A percentile compares a stretch with the other conserved stretches of the same genome.
phyloP scores from a whole-genome alignment of 805 yeast genomes.

The Peterozyma xylosa region DNA sequence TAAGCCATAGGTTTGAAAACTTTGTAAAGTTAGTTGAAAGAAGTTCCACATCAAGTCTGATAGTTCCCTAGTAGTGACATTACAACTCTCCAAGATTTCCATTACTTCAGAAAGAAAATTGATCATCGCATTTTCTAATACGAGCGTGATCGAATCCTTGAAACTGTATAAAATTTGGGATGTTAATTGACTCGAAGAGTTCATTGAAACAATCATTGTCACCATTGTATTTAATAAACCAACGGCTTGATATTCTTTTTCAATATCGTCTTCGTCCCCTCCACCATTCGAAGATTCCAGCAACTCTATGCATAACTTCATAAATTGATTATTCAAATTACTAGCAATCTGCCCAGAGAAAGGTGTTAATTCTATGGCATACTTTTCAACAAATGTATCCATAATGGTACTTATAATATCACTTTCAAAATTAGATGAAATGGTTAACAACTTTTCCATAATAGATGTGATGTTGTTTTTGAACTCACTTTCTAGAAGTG shows the following conservation, averaged over 20 bases:
- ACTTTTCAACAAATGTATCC: constrained; percentile 89
- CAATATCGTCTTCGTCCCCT: constrained; percentile 32
- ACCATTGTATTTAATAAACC: constrained; percentile 78
- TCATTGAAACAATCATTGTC: constrained; percentile 76
- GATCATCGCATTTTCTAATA: constrained; percentile 56
- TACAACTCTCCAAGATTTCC: constrained; percentile 63
- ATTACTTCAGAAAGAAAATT: constrained; percentile 73
- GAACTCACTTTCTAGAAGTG: constrained; percentile 49
- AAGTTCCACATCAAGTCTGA: constrained; percentile 37
- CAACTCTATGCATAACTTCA: constrained; percentile 61
- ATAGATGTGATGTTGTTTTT: constrained; percentile 59
- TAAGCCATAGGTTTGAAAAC: constrained; percentile 44
- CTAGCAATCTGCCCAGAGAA: constrained; percentile 67
- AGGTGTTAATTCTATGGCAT: constrained; percentile 81
- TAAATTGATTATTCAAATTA: constrained; percentile 65
- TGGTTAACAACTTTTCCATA: constrained; percentile 64
- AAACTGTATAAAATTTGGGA: constrained; percentile 57
- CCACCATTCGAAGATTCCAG: constrained; percentile 41
- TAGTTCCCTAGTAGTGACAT: constrained; percentile 43
- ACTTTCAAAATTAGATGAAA: constrained; percentile 71
- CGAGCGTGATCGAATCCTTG: constrained; percentile 60
- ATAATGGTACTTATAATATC: constrained; percentile 82
- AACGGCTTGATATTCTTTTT: constrained; percentile 74
- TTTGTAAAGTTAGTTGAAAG: constrained; percentile 30
- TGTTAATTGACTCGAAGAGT: constrained; percentile 63